Evolutionary conservation across 306 rosid species (phyloP).

Genomic region (Prunus dulcis): DNA sequence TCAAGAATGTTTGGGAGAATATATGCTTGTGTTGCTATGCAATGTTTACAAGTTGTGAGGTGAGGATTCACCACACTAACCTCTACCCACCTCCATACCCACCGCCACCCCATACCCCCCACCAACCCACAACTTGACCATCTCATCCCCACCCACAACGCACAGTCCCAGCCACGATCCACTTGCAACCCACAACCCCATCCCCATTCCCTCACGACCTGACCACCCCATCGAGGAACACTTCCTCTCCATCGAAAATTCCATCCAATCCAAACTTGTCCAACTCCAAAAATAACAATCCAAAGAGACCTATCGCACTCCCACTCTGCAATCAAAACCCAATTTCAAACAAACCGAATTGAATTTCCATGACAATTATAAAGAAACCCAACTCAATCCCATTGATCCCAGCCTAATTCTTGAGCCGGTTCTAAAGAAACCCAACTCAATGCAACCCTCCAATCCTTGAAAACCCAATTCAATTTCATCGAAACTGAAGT

Average conservation of each 20-base stretch:
- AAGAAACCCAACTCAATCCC: neutral
- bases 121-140: too few relatives aligned
- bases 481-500: neutral
- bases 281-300: neutral
- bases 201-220: too few relatives aligned
- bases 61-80: too few relatives aligned
- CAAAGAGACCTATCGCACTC: conserved; percentile 5
- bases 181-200: too few relatives aligned
- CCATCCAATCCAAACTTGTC: conserved; percentile 20
- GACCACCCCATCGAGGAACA: conserved; percentile 20
- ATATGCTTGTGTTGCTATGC: too few relatives aligned
- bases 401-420: neutral
- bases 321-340: neutral
- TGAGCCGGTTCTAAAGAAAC: neutral
- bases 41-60: too few relatives aligned
- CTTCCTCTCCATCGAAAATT: conserved; percentile 23
- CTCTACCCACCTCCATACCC: too few relatives aligned
- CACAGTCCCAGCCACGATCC: too few relatives aligned
- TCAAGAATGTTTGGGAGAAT: too few relatives aligned
- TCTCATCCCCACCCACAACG: too few relatives aligned
- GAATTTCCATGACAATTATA: neutral
- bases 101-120: too few relatives aligned
- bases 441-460: neutral
- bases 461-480: neutral
- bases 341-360: neutral